phyloP scores from a whole-genome alignment of 768 basidiomycete genomes.

The Termitomyces sp. region DNA sequence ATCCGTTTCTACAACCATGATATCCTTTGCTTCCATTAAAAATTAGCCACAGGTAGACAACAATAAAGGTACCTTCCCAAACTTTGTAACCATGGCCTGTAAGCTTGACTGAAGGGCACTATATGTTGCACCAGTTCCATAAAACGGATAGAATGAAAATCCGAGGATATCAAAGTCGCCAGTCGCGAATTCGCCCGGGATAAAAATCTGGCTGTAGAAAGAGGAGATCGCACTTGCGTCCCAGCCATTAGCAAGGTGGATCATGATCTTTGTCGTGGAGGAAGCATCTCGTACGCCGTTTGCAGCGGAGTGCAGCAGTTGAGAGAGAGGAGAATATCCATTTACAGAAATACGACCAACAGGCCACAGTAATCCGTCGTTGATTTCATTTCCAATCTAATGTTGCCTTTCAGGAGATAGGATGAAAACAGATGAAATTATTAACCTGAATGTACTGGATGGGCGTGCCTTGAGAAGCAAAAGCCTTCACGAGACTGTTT shows the following conservation, averaged over 20 bases:
- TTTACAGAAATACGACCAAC: constrained; percentile 47
- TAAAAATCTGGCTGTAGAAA: constrained; percentile 50
- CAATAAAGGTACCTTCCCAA: constrained; percentile 37
- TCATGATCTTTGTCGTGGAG: constrained; percentile 42
- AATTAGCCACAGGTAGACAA: not conserved
- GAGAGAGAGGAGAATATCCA: constrained; percentile 48
- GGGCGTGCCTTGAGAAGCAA: constrained; percentile 48
- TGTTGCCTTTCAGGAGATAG: not conserved
- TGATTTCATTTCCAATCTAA: constrained; percentile 64
- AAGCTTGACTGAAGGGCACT: constrained; percentile 44
- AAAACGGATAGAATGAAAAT: constrained; percentile 66
- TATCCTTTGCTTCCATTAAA: constrained; percentile 24
- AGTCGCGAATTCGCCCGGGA: constrained; percentile 42
- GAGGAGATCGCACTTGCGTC: constrained; percentile 35
- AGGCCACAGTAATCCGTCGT: constrained; percentile 61
- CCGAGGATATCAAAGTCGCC: constrained; percentile 54
- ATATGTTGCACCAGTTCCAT: constrained; percentile 53
- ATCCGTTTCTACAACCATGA: constrained; percentile 63
- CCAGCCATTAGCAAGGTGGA: constrained; percentile 66
- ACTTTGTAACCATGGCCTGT: constrained; percentile 42
- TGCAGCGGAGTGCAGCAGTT: constrained; percentile 56
- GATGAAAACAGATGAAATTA: not conserved
- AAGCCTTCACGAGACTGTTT: constrained; percentile 43
- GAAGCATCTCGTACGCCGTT: constrained; percentile 48
- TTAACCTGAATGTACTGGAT: constrained; percentile 45